Evolutionary conservation across 2,329 filamentous ascomycete species (phyloP), one percentile per base, ranked within the genome.

Genomic region (Trematosphaeria pertusa): DNA sequence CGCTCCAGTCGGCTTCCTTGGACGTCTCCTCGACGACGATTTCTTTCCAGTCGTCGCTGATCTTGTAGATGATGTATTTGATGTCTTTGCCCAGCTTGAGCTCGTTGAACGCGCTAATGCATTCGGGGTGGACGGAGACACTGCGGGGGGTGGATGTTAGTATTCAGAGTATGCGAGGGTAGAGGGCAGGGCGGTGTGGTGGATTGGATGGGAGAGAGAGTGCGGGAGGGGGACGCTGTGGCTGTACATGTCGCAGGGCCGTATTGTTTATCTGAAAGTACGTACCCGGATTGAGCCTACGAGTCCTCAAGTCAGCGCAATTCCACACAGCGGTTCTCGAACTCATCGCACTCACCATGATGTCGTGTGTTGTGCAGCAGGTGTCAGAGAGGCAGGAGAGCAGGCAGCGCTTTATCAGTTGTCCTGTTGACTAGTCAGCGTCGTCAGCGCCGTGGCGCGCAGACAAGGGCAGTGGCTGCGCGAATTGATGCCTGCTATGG

Each of bases 21-120:
- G 85, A 88, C 43, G 84, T 81, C 72, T 89, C 85, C 75, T 93
- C 89, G 64, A 94, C 84, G 49, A 88, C 86, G 71, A 94, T 91
- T 77, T 90, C 76, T 77, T 87, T 90, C 82, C 86, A 85, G 80
- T 91, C 83, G 75, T 92, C 88, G 58, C 86, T 87, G 72, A 94
- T 85, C 82, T 91, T 91, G 86, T 84, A 93, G 81, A 94, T 85
- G 78, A 94, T 87, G 82, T 84, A 95, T 78, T 91, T 92, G 64
- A 72, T 68, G 79, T 85, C 81, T 79, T 91, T 91, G 76, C 77
- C 81, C 63, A 91, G 85, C 84, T 93, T 93, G 60, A 93, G 83
- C 62, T 92, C 87, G 75, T 92, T 91, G 83, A 87, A 93, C 57
- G 73, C 72, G 47, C 66, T 65, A 64, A 81, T 83, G 82, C 88